Percentiles rank a stretch among this genome's conserved stretches.
Evolutionary conservation across 2,329 filamentous ascomycete species (phyloP).

Genomic region (Xylariomycetidae sp.): DNA sequence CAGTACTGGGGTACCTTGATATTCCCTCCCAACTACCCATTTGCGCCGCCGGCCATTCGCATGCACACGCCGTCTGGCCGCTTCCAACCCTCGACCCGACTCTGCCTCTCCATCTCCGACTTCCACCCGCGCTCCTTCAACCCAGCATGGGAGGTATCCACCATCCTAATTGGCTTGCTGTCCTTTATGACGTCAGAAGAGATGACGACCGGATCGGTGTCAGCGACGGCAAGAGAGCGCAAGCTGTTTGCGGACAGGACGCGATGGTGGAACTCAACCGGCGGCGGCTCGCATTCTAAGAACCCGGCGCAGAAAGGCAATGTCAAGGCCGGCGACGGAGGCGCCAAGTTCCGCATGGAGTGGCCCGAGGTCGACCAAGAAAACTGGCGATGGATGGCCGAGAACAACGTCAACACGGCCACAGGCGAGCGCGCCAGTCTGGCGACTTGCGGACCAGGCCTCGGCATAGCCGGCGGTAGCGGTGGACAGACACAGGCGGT

Average conservation of each 20-base stretch:
- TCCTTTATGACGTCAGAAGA: conserved; percentile 99
- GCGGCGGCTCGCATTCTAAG: conserved; percentile 66
- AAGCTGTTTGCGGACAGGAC: conserved; percentile 70
- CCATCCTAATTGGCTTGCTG: conserved; percentile 87
- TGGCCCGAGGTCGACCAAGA: conserved; percentile 86
- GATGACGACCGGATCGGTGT: conserved; percentile 92
- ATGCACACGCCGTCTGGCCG: conserved; percentile 98
- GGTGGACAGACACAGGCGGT: conserved; percentile 61
- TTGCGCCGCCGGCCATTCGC: conserved; percentile 92
- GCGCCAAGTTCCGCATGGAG: conserved; percentile 80
- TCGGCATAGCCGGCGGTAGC: conserved; percentile 57
- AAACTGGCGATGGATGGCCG: conserved; percentile 89
- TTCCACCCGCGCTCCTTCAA: conserved; percentile 99
- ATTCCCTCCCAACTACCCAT: conserved; percentile 95
- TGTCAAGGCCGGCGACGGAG: conserved; percentile 87
- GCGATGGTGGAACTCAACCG: conserved; percentile 95
- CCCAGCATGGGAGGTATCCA: conserved; percentile 95
- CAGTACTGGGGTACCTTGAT: conserved; percentile 98
- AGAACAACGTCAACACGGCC: conserved; percentile 68
- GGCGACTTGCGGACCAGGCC: conserved; percentile 41
- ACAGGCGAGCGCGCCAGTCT: conserved; percentile 63
- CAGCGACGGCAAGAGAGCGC: conserved; percentile 69
- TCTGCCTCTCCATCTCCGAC: conserved; percentile 94
- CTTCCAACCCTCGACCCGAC: conserved; percentile 85
- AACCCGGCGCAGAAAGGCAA: conserved; percentile 61